Evolutionary conservation across 495 filamentous ascomycete species (phyloP).

Genomic region (Penicillium soppii): DNA sequence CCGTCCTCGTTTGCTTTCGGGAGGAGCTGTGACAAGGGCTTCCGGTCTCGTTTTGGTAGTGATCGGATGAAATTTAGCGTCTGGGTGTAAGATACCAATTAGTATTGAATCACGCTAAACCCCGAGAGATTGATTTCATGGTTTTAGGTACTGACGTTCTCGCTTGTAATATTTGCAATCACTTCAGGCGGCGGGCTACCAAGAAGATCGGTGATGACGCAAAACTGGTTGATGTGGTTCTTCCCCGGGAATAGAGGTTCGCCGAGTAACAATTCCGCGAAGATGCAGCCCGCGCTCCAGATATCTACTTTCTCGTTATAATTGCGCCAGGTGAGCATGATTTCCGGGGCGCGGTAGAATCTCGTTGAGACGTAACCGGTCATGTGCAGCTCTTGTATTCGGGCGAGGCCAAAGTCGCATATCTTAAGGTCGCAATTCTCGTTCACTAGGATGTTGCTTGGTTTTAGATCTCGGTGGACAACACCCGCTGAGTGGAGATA

Average conservation of each 20-base stretch:
- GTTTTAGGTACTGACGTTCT: slow-evolving; percentile 65
- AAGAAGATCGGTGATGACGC: slow-evolving; percentile 94
- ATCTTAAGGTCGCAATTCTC: slow-evolving; percentile 99
- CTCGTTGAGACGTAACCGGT: slow-evolving; percentile 97
- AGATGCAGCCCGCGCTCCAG: slow-evolving; percentile 98
- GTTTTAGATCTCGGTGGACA: slow-evolving; percentile 94
- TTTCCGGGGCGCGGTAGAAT: slow-evolving; percentile 97
- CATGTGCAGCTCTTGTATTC: slow-evolving; percentile 98
- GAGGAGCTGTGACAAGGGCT: slow-evolving; percentile 85
- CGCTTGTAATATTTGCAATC: slow-evolving; percentile 92
- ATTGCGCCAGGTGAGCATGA: slow-evolving; percentile 99
- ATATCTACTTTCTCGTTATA: slow-evolving; percentile 99
- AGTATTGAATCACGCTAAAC: too few relatives aligned
- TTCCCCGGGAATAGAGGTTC: slow-evolving; percentile 97
- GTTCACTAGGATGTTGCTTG: slow-evolving; percentile 97
- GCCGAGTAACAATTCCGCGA: slow-evolving; percentile 97
- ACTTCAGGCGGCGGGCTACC: slow-evolving; percentile 95
- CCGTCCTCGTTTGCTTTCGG: slow-evolving; percentile 82
- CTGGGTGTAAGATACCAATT: slow-evolving; percentile 41
- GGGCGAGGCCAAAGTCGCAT: slow-evolving; percentile 95
- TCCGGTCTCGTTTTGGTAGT: slow-evolving; percentile 83
- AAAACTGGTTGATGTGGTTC: slow-evolving; percentile 98
- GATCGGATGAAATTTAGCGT: slow-evolving; percentile 95
- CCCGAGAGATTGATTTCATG: too few relatives aligned
- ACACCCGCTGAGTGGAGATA: slow-evolving; percentile 99